phyloP scores from a whole-genome alignment of 768 basidiomycete species.

The Antrodiella citrinella region DNA sequence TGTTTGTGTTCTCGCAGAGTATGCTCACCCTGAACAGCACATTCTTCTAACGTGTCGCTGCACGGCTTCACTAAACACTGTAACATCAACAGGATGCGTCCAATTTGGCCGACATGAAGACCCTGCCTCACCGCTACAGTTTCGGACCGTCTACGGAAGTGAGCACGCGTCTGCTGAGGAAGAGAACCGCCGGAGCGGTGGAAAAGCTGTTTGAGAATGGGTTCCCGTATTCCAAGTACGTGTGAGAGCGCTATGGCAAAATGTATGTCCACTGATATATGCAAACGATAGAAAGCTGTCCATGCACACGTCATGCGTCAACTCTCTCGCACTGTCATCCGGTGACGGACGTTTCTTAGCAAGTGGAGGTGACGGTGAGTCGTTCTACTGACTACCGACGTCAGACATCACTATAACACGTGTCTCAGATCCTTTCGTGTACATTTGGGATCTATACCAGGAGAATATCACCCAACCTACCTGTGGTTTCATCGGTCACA shows the following conservation, averaged over 20 bases:
- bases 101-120: not conserved
- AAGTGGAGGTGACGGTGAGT: constrained; percentile 30
- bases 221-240: constrained; percentile 19
- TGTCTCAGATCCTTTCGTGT: constrained; percentile 21
- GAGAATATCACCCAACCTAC: constrained; percentile 20
- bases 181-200: not conserved
- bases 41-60: not conserved
- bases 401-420: not conserved
- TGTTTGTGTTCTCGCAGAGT: not conserved
- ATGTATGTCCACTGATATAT: not conserved
- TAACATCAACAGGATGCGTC: not conserved
- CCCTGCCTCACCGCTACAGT: not conserved
- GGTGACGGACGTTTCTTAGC: constrained; percentile 30
- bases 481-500: constrained; percentile 20
- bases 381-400: not conserved
- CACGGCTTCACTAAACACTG: not conserved
- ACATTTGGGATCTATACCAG: constrained; percentile 30
- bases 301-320: constrained; percentile 30
- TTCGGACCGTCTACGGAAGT: not conserved
- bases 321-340: constrained; percentile 27
- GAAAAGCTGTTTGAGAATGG: constrained; percentile 7
- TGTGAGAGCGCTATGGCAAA: not conserved
- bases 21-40: not conserved
- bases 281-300: constrained; percentile 20
- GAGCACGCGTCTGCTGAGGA: not conserved